These are phyloP conservation scores for Pyrus communis DNA, from an alignment of 306 rosid species.

Conservation along the genomic window DNA sequence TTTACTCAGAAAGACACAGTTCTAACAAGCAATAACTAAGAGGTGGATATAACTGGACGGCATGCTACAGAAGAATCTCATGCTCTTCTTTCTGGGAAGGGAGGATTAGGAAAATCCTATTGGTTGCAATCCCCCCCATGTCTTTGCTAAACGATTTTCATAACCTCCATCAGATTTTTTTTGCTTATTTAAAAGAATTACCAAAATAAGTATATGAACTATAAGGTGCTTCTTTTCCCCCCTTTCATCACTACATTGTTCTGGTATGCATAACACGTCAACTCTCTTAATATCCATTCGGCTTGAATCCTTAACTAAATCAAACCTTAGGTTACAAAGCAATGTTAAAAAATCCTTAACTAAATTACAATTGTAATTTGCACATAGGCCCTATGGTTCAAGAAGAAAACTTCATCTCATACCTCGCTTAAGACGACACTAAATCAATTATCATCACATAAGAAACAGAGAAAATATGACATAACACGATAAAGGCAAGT, in stretches of 20 bases:
- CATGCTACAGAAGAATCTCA: not conserved
- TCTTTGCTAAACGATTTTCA: not conserved
- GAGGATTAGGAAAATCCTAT: too few relatives aligned
- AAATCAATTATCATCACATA: not conserved
- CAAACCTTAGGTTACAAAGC: not conserved
- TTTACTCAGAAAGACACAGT: not conserved
- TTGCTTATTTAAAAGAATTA: not conserved
- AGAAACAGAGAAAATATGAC: not conserved
- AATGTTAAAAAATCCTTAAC: not conserved
- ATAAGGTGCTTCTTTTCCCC: not conserved
- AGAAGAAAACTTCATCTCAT: not conserved
- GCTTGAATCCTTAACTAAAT: not conserved
- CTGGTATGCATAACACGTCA: too few relatives aligned
- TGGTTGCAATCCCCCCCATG: not conserved
- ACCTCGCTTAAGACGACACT: not conserved
- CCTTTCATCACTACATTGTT: not conserved
- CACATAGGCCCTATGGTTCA: not conserved
- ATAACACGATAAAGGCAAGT: constrained; percentile 7
- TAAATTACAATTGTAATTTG: not conserved
- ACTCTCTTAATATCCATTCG: not conserved
- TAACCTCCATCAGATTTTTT: not conserved
- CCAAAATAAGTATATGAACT: not conserved
- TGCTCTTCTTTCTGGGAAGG: too few relatives aligned
- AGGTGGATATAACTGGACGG: not conserved
- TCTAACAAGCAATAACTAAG: not conserved